A percentile compares a stretch with the other conserved stretches of the same genome.
Evolutionary conservation across 306 rosid genomes (phyloP).

Genomic region (Pterocarpus macrocarpus): DNA sequence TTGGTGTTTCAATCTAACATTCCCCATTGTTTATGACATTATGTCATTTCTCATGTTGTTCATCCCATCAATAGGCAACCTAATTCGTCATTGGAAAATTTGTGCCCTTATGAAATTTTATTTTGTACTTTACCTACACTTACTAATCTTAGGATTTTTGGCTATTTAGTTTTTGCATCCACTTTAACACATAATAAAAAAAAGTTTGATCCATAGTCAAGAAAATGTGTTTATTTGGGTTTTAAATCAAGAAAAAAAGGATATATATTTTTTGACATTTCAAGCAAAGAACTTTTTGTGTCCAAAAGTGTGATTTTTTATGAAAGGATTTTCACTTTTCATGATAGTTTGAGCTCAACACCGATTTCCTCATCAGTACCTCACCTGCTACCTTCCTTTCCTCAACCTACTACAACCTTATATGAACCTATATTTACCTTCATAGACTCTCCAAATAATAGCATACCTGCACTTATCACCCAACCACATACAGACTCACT

Average conservation of each 20-base stretch:
- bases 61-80: background rate
- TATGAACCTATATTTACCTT: too few relatives aligned
- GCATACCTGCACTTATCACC: too few relatives aligned
- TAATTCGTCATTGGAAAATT: background rate
- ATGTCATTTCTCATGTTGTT: background rate
- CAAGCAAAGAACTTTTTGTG: background rate
- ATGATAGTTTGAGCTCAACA: too few relatives aligned
- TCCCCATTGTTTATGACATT: background rate
- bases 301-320: background rate
- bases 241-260: background rate
- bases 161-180: background rate
- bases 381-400: too few relatives aligned
- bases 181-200: background rate
- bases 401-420: too few relatives aligned
- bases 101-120: background rate
- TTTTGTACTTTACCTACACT: too few relatives aligned
- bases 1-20: background rate
- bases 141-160: background rate
- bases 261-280: background rate
- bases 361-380: too few relatives aligned
- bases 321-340: background rate
- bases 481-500: too few relatives aligned
- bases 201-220: background rate
- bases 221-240: background rate
- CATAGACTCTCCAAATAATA: too few relatives aligned